A percentile compares a stretch with the other conserved stretches of the same genome.
Evolutionary conservation across 345 rosid species (phyloP).

Genomic region (Dimocarpus longan): DNA sequence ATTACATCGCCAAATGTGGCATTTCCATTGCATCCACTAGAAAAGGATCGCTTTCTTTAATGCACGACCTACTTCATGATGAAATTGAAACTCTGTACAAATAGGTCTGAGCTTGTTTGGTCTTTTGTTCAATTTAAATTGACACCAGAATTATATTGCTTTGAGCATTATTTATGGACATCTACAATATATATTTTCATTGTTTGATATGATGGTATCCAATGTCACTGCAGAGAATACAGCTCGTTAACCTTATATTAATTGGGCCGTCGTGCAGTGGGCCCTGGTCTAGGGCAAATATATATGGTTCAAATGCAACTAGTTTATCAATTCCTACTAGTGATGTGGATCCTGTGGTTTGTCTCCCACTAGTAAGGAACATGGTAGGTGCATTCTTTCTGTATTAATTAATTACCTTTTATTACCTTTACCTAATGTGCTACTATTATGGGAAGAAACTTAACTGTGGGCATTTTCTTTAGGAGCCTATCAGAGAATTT

Average conservation of each 20-base stretch:
- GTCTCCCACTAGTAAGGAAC: slow-evolving; percentile 97
- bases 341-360: too few species aligned
- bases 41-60: slow-evolving; percentile 41
- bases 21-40: too few species aligned
- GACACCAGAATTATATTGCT: not conserved
- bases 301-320: slow-evolving; percentile 94
- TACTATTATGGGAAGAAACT: slow-evolving; percentile 26
- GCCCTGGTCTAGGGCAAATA: slow-evolving; percentile 93
- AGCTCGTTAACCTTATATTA: slow-evolving; percentile 85
- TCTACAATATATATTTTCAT: slow-evolving; percentile 20
- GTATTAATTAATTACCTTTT: slow-evolving; percentile 1
- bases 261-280: slow-evolving; percentile 85
- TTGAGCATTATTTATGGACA: slow-evolving; percentile 1
- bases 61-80: slow-evolving; percentile 71
- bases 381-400: slow-evolving; percentile 53
- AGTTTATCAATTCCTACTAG: too few species aligned
- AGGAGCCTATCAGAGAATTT: slow-evolving; percentile 99
- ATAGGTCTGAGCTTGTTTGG: slow-evolving; percentile 49
- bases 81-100: slow-evolving; percentile 88
- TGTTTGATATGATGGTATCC: slow-evolving; percentile 22
- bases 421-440: slow-evolving; percentile 2
- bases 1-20: too few species aligned
- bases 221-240: slow-evolving; percentile 83
- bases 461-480: slow-evolving; percentile 26
- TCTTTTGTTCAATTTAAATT: slow-evolving; percentile 17